Evolutionary conservation across 192 early-diverging fungal species (phyloP).

Genomic region (Powellomyces hirtus): DNA sequence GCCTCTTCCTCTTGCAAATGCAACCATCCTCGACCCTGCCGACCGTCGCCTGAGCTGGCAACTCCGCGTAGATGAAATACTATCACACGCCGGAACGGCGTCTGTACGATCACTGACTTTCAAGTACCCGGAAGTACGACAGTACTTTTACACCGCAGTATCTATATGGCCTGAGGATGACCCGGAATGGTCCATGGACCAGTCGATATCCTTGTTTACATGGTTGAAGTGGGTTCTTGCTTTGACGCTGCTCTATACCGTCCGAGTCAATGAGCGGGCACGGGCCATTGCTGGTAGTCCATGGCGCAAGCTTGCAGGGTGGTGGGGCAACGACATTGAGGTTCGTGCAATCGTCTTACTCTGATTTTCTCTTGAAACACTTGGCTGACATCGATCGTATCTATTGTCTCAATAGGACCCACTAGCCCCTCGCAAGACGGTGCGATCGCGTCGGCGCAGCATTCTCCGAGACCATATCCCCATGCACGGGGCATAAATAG

Average conservation of each 20-base stretch:
- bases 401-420: conserved; percentile 12
- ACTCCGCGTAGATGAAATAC: conserved; percentile 10
- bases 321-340: conserved; percentile 28
- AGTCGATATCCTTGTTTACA: not conserved
- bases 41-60: conserved; percentile 15
- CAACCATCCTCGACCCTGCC: not conserved
- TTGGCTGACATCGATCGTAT: no score
- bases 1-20: conserved; percentile 14
- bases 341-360: not conserved
- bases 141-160: conserved; percentile 18
- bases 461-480: conserved; percentile 25
- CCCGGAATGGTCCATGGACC: conserved; percentile 19
- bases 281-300: not conserved
- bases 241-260: not conserved
- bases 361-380: not conserved
- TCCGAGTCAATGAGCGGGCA: not conserved
- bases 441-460: conserved; percentile 24
- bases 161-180: conserved; percentile 34
- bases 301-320: conserved; percentile 5
- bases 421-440: conserved; percentile 11
- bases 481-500: conserved; percentile 5
- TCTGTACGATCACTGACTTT: not conserved
- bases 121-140: not conserved
- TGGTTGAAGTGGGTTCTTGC: not conserved
- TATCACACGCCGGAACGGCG: not conserved